These are phyloP conservation scores for Echinosophora koreensis DNA, from an alignment of 306 rosid genomes.

Conservation along the genomic window DNA sequence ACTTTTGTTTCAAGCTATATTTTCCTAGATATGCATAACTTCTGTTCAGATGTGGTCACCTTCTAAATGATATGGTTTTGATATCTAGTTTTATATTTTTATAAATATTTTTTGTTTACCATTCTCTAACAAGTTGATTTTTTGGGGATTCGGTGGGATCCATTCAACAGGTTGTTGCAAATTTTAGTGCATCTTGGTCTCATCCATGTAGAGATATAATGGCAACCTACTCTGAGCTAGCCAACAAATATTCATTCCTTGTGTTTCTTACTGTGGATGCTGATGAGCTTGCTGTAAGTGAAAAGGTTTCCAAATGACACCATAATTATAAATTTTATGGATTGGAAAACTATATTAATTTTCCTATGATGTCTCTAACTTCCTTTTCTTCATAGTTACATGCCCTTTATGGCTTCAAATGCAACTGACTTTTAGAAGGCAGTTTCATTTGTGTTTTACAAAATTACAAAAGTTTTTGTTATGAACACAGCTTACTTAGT, in stretches of 20 bases:
- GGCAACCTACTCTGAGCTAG: conserved; percentile 65
- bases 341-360: too few relatives aligned
- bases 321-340: conserved; percentile 5
- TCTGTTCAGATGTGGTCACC: background rate
- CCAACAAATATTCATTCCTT: conserved; percentile 60
- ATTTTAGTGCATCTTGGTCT: conserved; percentile 78
- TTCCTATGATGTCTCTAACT: background rate
- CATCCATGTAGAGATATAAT: conserved; percentile 68
- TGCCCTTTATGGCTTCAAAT: background rate
- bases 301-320: background rate
- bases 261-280: conserved; percentile 70
- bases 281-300: conserved; percentile 70
- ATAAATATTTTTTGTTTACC: background rate
- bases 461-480: too few relatives aligned
- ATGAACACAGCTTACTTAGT: conserved; percentile 26
- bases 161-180: conserved; percentile 66
- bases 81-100: background rate
- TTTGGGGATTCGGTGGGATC: background rate
- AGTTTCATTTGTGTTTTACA: too few relatives aligned
- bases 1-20: background rate
- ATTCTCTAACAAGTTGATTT: background rate
- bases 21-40: background rate
- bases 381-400: too few relatives aligned
- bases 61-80: background rate
- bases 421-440: background rate